These are phyloP conservation scores for Cercospora nicotianae DNA, from an alignment of 2,329 filamentous ascomycete genomes.

Conservation along the genomic window DNA sequence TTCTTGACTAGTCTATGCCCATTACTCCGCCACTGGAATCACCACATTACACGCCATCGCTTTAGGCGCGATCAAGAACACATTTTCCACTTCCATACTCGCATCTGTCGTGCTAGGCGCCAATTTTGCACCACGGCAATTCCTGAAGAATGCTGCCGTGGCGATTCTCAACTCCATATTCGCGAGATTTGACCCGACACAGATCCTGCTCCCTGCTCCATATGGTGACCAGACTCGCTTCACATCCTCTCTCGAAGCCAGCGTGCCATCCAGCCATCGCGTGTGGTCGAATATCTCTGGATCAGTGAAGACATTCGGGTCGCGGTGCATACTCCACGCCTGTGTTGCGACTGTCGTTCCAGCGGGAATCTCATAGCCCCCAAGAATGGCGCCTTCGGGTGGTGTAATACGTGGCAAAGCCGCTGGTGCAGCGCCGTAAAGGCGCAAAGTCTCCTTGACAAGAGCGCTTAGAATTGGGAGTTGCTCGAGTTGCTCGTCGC, in stretches of 20 bases:
- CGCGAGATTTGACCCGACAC: constrained; percentile 28
- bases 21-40: background rate
- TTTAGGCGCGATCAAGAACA: constrained; percentile 17
- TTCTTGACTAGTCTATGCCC: background rate
- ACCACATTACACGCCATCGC: constrained; percentile 5
- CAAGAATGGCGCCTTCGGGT: constrained; percentile 36
- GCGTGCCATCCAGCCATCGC: constrained; percentile 15
- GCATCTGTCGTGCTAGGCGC: constrained; percentile 20
- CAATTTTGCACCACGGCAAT: constrained; percentile 20
- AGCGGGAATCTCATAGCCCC: constrained; percentile 40
- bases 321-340: constrained; percentile 43
- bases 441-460: constrained; percentile 43
- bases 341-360: constrained; percentile 42
- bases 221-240: constrained; percentile 19
- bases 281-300: constrained; percentile 20
- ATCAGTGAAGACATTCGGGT: constrained; percentile 33
- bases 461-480: constrained; percentile 40
- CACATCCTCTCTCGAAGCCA: constrained; percentile 9
- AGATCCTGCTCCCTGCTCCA: constrained; percentile 24
- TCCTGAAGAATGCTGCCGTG: constrained; percentile 25
- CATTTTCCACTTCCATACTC: constrained; percentile 26
- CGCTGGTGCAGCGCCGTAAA: constrained; percentile 40
- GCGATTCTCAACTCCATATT: constrained; percentile 27
- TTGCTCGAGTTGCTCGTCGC: constrained; percentile 34
- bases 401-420: constrained; percentile 41